Conservation (phyloP, 768 basidiomycete genomes). For the Vararia minispora region DNA sequence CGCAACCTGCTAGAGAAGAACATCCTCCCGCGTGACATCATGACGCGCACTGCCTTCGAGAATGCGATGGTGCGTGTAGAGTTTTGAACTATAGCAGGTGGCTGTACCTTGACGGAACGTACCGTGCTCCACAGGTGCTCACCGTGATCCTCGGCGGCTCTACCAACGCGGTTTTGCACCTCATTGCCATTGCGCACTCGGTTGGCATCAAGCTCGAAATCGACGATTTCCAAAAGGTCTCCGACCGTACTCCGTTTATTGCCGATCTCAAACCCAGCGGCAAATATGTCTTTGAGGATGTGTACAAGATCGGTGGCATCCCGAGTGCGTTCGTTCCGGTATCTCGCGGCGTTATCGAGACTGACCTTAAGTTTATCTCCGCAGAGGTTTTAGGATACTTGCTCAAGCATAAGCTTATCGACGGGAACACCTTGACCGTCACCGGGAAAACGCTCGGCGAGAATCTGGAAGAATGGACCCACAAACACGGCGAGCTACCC, state of each 20-base stretch:
- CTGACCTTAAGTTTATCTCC: conserved; percentile 1
- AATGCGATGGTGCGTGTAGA: conserved; percentile 81
- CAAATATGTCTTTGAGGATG: conserved; percentile 98
- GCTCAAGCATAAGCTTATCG: conserved; percentile 78
- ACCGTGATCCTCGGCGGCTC: conserved; percentile 97
- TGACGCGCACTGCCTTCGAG: conserved; percentile 94
- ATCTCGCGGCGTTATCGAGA: background rate
- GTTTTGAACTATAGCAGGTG: too few species aligned
- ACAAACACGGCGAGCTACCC: conserved; percentile 68
- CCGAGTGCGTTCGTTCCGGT: conserved; percentile 53
- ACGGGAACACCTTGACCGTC: conserved; percentile 85
- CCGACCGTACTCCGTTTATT: conserved; percentile 87
- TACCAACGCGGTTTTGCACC: conserved; percentile 93
- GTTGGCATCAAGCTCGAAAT: conserved; percentile 82
- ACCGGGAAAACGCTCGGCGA: conserved; percentile 86
- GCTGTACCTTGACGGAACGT: background rate
- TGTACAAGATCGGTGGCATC: conserved; percentile 92
- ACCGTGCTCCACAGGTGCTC: conserved; percentile 47
- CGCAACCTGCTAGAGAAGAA: conserved; percentile 81
- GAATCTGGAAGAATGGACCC: conserved; percentile 84
- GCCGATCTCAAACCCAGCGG: conserved; percentile 96
- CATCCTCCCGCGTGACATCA: conserved; percentile 89
- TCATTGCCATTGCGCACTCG: conserved; percentile 94
- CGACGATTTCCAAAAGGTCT: conserved; percentile 91
- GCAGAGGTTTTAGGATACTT: conserved; percentile 79